Evolutionary conservation across 202 grass and related monocot genomes (phyloP), one percentile per base, ranked within the genome.

Genomic region (Zizania palustris): DNA sequence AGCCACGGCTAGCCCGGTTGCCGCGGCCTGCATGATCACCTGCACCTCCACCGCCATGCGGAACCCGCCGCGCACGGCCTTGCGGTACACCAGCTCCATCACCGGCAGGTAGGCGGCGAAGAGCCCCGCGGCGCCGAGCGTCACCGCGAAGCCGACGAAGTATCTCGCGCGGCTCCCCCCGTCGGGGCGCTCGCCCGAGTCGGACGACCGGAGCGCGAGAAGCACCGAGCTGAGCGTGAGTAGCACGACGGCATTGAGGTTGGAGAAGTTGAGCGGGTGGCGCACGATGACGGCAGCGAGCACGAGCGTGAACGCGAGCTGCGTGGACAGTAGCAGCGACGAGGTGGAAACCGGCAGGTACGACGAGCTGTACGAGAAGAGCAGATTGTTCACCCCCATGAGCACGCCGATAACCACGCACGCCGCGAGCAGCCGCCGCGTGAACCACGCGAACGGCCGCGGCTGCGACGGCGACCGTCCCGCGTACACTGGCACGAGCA

Each of bases 201-300:
- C 73, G 19, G 70, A 83, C 34, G 94, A 92, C 21, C 84, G 81
- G 36, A 92, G 81, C 22, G 92, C 96, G 18, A 99, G 85, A 6
- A 91, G 89, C 79, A 99, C 85, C 34, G 96, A 93, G 22, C 89
- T 89, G 60, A 99, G 87, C 40, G 92, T 99, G 63, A 99, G 80
- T 43, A 99, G 96, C 63, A 99, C 81, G 5, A 95, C 96, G 39
- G 91, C 85, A 87, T 95, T 98, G 77, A 93, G 81, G 80, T 98
- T 98, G 50, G 83, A 87, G 71, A 95, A 92, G 81, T 85, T 98
- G 68, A 98, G 74, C 38, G 91, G 96, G 73, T 89, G 91, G 56
- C 96, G 91, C 71, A 98, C 87, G 80, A 98, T 88, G 35, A 87
- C 66, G 34, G 89, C 87, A 40, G 91, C 88, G 9, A 98, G 89